Conservation (phyloP, 148 eudicot genomes). For the Rheum nobile region DNA sequence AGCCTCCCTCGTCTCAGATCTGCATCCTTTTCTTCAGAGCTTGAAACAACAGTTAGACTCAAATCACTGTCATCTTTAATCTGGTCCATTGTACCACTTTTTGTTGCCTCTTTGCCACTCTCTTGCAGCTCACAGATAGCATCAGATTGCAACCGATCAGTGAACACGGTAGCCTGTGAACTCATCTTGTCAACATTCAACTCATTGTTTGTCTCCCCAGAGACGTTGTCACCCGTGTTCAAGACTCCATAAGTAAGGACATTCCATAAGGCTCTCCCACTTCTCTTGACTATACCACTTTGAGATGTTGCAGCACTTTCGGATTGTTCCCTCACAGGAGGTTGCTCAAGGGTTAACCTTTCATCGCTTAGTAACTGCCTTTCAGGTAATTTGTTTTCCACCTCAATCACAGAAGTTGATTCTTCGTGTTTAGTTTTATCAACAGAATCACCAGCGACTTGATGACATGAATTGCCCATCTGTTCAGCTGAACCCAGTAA, state of each 20-base stretch:
- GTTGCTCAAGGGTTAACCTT: conserved; percentile 30
- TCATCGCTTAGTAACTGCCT: conserved; percentile 28
- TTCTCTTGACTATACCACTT: conserved; percentile 34
- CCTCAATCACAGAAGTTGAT: conserved; percentile 30
- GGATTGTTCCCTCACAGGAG: conserved; percentile 16
- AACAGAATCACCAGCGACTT: conserved; percentile 45
- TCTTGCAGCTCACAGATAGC: conserved; percentile 22
- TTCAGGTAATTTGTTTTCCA: conserved; percentile 20
- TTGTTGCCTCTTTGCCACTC: conserved; percentile 23
- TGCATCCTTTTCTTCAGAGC: conserved; percentile 22
- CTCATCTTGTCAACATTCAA: conserved; percentile 10
- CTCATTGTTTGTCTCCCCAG: conserved; percentile 19
- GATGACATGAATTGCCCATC: conserved; percentile 44
- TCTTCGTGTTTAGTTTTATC: conserved; percentile 44
- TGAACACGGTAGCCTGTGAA: conserved; percentile 14
- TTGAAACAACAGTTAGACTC: conserved; percentile 13
- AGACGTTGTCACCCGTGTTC: background rate
- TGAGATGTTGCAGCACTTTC: conserved; percentile 17
- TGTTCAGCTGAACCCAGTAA: conserved; percentile 51
- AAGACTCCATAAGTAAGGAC: conserved; percentile 33
- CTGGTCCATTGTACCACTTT: conserved; percentile 24
- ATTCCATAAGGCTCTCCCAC: conserved; percentile 70
- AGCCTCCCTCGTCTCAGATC: conserved; percentile 42
- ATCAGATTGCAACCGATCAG: conserved; percentile 20
- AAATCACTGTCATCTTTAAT: conserved; percentile 17